Conservation (phyloP, 2,329 filamentous ascomycete genomes). For the Cadophora sp. region DNA sequence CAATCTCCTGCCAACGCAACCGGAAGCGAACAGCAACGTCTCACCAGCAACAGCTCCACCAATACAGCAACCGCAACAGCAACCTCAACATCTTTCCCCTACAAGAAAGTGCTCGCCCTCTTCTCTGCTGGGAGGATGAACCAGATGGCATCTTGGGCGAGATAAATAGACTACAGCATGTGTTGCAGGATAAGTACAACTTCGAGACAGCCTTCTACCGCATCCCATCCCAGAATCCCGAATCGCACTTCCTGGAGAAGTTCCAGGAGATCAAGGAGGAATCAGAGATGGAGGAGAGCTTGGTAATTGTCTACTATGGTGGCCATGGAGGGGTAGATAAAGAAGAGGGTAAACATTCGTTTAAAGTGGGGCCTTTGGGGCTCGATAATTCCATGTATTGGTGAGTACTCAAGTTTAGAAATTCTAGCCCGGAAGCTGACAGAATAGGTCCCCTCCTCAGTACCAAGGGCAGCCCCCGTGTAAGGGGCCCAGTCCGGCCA, state of each 20-base stretch:
- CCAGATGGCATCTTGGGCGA: neutral
- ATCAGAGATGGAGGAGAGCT: neutral
- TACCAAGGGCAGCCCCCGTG: neutral
- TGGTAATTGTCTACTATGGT: neutral
- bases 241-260: neutral
- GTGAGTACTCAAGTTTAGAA: neutral
- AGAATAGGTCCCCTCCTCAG: neutral
- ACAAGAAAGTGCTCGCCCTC: neutral
- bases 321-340: neutral
- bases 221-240: neutral
- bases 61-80: too few relatives aligned
- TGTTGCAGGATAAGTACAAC: neutral
- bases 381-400: neutral
- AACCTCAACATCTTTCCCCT: neutral
- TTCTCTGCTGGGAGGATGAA: slow-evolving; percentile 1
- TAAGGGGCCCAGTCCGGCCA: neutral
- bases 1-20: too few relatives aligned
- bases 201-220: neutral
- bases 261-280: neutral
- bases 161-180: neutral
- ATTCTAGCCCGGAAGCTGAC: neutral
- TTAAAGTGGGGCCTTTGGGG: neutral
- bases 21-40: too few relatives aligned
- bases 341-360: neutral
- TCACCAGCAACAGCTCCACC: too few relatives aligned